Evolutionary conservation across 1,284 basidiomycete species (phyloP).

Genomic region (Ustilago loliicola): DNA sequence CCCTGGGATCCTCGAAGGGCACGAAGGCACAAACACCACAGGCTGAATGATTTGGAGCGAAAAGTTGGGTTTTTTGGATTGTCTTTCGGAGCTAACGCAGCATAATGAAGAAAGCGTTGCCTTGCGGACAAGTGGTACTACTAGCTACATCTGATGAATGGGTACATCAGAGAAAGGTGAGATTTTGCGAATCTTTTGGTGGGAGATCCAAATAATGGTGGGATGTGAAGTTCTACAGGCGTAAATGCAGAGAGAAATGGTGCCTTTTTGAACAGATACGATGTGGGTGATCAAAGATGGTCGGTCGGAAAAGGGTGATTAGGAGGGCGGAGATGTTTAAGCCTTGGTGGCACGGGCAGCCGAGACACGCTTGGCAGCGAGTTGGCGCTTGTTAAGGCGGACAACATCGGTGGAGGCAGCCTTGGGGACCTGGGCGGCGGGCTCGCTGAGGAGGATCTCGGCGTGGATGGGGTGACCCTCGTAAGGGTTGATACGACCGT

Average conservation of each 20-base stretch:
- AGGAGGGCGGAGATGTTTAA: slow-evolving; percentile 12
- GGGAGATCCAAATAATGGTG: not conserved
- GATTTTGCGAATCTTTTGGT: slow-evolving; percentile 17
- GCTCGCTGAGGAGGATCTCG: slow-evolving; percentile 75
- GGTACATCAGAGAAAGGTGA: slow-evolving; percentile 12
- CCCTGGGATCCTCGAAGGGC: not conserved
- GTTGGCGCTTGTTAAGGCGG: slow-evolving; percentile 69
- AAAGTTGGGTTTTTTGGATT: slow-evolving; percentile 19
- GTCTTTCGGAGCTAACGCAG: slow-evolving; percentile 4
- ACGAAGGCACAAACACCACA: not conserved
- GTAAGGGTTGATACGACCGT: slow-evolving; percentile 80
- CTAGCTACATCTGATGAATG: slow-evolving; percentile 42
- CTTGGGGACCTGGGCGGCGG: slow-evolving; percentile 68
- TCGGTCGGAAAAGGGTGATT: slow-evolving; percentile 3
- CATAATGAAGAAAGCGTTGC: not conserved
- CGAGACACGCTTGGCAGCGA: slow-evolving; percentile 66
- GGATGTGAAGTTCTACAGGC: not conserved
- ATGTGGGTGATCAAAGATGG: slow-evolving; percentile 12
- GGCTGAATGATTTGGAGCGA: slow-evolving; percentile 2
- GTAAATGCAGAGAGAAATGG: slow-evolving; percentile 15
- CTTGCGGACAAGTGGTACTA: slow-evolving; percentile 30
- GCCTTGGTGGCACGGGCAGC: slow-evolving; percentile 59
- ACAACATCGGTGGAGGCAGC: slow-evolving; percentile 52
- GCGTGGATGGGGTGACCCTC: slow-evolving; percentile 94
- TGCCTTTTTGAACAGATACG: not conserved